Evolutionary conservation across 1,284 basidiomycete genomes (phyloP), one percentile per base, ranked within the genome.

Genomic region (Mrakiaceae sp.): DNA sequence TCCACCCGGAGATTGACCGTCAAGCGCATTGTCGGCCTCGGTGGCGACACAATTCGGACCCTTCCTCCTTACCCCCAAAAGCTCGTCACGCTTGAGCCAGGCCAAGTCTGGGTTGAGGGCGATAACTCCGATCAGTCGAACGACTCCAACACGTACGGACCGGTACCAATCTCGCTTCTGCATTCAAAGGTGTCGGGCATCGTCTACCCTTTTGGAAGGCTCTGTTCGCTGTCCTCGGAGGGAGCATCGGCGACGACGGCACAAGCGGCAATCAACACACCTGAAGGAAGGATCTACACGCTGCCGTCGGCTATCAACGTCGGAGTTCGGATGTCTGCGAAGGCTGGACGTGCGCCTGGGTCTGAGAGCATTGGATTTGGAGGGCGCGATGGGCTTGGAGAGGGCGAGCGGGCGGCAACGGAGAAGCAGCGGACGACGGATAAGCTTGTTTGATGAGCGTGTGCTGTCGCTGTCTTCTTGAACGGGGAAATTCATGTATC

Each of bases 71-170:
- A 62, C 46, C 65, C 55, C 2, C 39, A 54, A 6, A 40, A n/a
- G n/a, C 54, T 39, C 51, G 60, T 66, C 40, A 66, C 58, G 47
- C 54, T 66, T 6, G 65, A 59, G 10, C 47, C n/a, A 44, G 65
- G 65, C 8, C 65, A 66, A 42, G 61, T 60, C 52, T 66, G 65
- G 65, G 65, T 66, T 3, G 65, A 66, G 51, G 65, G 65, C 14
- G 65, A 66, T 50, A 66, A 66, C 52, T 46, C 50, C 10, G 50
- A 58, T 7, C 47, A 59, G 39, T 58, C 55, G 3, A 63, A 63
- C 14, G 65, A 66, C 44, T 63, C 61, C 14, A 62, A 58, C 39
- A 58, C 43, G 44, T 66, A 63, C 46, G 65, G 65, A 57, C 65
- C 65, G 2, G 65, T 63, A 2, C 62, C 62, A 4, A 63, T 63